Conservation (phyloP, 805 yeast genomes). For the Yarrowia sp. region DNA sequence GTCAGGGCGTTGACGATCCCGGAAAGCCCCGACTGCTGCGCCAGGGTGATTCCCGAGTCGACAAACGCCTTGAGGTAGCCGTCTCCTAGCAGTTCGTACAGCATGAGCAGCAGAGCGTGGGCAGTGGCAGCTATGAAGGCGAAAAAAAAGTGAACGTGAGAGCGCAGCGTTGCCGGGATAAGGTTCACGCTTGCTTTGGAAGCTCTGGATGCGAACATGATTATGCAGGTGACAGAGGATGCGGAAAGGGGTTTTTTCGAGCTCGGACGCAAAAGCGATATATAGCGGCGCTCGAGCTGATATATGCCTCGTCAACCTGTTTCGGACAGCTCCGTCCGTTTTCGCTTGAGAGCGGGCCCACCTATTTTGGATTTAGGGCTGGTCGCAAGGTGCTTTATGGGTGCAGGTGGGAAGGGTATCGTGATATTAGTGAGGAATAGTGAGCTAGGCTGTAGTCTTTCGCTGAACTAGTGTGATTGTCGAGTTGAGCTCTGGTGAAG, state of each 20-base stretch:
- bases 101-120: slow-evolving; percentile 16
- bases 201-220: slow-evolving; percentile 17
- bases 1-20: slow-evolving; percentile 10
- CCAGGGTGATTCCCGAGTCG: slow-evolving; percentile 17
- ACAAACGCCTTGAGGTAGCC: slow-evolving; percentile 16
- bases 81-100: slow-evolving; percentile 21
- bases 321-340: not conserved
- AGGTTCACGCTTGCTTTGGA: slow-evolving; percentile 19
- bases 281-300: not conserved
- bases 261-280: not conserved
- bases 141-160: not conserved
- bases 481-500: not conserved
- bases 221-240: not conserved
- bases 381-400: slow-evolving; percentile 2
- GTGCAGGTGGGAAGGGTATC: not conserved
- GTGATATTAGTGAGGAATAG: not conserved
- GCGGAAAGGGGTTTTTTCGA: not conserved
- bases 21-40: slow-evolving; percentile 12
- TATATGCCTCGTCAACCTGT: not conserved
- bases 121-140: not conserved
- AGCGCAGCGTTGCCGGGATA: not conserved
- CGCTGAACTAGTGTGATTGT: no score
- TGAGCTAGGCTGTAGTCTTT: not conserved
- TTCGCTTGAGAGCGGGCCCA: not conserved
- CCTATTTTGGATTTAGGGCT: not conserved